Conservation (phyloP, 768 basidiomycete genomes). For the Crucibulum laeve region DNA sequence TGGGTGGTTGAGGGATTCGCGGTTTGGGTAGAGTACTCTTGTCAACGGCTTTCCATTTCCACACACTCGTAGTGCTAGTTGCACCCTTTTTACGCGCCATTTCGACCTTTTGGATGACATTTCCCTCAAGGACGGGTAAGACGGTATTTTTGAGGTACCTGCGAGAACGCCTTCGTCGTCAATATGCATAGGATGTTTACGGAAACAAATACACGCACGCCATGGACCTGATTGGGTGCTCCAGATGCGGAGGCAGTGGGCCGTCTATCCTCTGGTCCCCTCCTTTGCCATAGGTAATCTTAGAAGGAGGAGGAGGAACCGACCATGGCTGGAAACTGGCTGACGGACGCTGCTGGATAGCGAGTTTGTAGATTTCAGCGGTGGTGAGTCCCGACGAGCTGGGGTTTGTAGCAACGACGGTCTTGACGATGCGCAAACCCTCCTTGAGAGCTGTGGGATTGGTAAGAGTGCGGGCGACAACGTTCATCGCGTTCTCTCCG, state of each 20-base stretch:
- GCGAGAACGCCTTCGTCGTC: not conserved
- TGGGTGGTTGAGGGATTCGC: not conserved
- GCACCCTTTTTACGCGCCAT: not conserved
- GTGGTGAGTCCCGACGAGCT: conserved; percentile 29
- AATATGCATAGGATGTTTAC: not conserved
- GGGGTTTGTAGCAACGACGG: conserved; percentile 20
- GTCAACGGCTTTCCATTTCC: not conserved
- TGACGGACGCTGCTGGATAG: conserved; percentile 22
- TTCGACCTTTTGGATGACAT: not conserved
- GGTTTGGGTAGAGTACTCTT: not conserved
- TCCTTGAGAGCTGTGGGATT: not conserved
- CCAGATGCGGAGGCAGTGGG: conserved; percentile 29
- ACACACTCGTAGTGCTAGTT: not conserved
- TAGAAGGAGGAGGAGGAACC: conserved; percentile 4
- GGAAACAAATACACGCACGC: conserved; percentile 26
- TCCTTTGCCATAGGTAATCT: not conserved
- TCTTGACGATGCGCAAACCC: conserved; percentile 19
- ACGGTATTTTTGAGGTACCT: conserved; percentile 56
- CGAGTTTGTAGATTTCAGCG: conserved; percentile 31
- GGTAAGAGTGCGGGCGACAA: not conserved
- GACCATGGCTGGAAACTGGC: conserved; percentile 19
- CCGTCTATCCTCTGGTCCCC: not conserved
- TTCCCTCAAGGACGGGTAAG: conserved; percentile 34
- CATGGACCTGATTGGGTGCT: conserved; percentile 52
- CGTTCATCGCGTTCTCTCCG: too few species aligned